A percentile compares a stretch with the other conserved stretches of the same genome.
phyloP scores from a whole-genome alignment of 495 filamentous ascomycete species.

The Hypoxylon fuscum region DNA sequence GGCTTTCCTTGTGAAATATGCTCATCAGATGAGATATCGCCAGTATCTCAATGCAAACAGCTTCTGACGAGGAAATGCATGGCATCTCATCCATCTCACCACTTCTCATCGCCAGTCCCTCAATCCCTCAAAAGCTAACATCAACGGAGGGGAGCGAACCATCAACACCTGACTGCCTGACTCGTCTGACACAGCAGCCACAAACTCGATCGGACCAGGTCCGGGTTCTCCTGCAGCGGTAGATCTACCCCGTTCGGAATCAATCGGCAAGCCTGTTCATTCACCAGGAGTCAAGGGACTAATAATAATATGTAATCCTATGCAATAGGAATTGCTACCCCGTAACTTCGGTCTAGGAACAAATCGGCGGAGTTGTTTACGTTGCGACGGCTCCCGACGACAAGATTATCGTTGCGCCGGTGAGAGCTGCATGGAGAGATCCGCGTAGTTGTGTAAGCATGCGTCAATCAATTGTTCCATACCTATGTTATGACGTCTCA shows the following conservation, averaged over 20 bases:
- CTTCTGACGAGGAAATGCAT: background rate
- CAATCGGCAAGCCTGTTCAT: slow-evolving; percentile 13
- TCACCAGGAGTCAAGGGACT: background rate
- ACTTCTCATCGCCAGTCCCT: slow-evolving; percentile 11
- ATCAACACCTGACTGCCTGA: background rate
- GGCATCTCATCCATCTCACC: slow-evolving; percentile 5
- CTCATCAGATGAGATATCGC: background rate
- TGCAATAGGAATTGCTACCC: slow-evolving; percentile 11
- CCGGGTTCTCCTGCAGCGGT: slow-evolving; percentile 38
- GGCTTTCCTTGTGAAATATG: background rate
- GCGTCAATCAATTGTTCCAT: background rate
- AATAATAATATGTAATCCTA: too few species aligned
- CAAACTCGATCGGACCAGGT: slow-evolving; percentile 18
- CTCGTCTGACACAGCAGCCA: slow-evolving; percentile 33
- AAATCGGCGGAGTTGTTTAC: slow-evolving; percentile 23
- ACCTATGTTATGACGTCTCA: slow-evolving; percentile 2
- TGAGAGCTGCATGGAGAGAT: slow-evolving; percentile 11
- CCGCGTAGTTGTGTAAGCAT: slow-evolving; percentile 9
- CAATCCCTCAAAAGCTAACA: background rate
- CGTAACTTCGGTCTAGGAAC: slow-evolving; percentile 27
- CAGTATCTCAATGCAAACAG: too few species aligned
- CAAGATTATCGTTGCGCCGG: slow-evolving; percentile 22
- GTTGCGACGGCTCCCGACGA: slow-evolving; percentile 1
- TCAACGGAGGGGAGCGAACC: background rate
- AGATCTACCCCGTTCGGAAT: slow-evolving; percentile 36